Conservation (phyloP, 257 asterid genomes). For the Hygrophila difformis region DNA sequence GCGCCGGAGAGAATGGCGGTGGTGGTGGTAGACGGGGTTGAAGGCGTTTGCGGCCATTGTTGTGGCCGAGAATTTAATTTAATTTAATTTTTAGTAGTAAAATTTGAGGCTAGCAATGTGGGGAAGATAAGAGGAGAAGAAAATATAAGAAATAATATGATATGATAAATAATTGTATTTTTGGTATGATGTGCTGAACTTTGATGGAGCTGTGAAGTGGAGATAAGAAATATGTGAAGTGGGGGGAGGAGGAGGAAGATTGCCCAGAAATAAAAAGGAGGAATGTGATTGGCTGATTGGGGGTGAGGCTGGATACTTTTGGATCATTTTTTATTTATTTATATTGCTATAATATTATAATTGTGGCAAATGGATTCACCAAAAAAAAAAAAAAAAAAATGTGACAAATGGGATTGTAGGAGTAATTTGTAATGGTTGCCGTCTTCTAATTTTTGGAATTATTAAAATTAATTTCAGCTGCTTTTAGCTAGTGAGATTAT, state of each 20-base stretch:
- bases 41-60: slow-evolving; percentile 67
- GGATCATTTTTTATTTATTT: no score
- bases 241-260: slow-evolving; percentile 16
- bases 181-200: background rate
- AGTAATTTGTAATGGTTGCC: no score
- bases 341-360: no score
- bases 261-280: slow-evolving; percentile 29
- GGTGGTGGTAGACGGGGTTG: slow-evolving; percentile 38
- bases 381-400: no score
- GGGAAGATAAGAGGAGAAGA: no score
- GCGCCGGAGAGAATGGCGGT: slow-evolving; percentile 28
- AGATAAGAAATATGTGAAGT: slow-evolving; percentile 71
- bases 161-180: background rate
- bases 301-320: slow-evolving; percentile 40
- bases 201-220: slow-evolving; percentile 17
- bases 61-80: background rate
- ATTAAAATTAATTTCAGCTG: no score
- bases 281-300: slow-evolving; percentile 45
- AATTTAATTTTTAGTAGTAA: background rate
- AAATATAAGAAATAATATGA: slow-evolving; percentile 4
- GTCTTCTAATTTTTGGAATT: no score
- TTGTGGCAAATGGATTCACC: no score
- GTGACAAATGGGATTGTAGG: no score
- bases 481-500: no score
- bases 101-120: no score